Evolutionary conservation across 768 basidiomycete species (phyloP), one percentile per base, ranked within the genome.

Genomic region (Pholiota microspora): DNA sequence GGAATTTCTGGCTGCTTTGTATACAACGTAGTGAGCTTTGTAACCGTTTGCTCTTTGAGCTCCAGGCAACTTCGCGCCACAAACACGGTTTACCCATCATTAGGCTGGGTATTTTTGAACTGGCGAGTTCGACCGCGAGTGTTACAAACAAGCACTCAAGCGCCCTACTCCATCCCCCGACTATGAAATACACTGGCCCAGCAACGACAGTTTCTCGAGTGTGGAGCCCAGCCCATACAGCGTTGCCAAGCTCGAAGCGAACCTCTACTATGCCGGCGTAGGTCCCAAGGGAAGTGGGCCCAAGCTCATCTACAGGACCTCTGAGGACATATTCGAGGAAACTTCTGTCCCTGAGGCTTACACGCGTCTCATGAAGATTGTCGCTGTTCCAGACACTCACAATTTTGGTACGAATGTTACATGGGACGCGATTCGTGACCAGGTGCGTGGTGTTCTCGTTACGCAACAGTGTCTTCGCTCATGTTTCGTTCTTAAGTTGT

Each of bases 241-340:
- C 6, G 53, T 65, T 40, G 45, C 68, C 35, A 65, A 60, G 59
- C 5, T 53, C 54, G 72, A 73, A 62, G 59, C 57, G 3, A 18
- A 61, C 40, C 62, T 67, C 16, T 73, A 73, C 58, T 73, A 72
- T 49, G 45, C 46, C 48, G 72, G 69, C 55, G 5, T 74, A 44
- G 60, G 73, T 53, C 24, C 32, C 16, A 64, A 57, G 16, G 35
- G 52, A 12, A 63, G 51, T 23, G 71, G 72, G 12, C 73, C 73
- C 55, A 69, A 69, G 63, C 62, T 74, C 24, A 62, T 74, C 66
- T 73, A 58, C 58, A 61, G 73, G 62, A 69, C 66, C 27, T 72
- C 72, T 9, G 48, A 32, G 36, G 73, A 74, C 57, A 44, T 54
- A 12, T 74, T 68, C 61, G 45, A 45, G 16, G 50, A 42, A 13